phyloP scores from a whole-genome alignment of 1,284 basidiomycete genomes.

The Ganoderma multipileum region DNA sequence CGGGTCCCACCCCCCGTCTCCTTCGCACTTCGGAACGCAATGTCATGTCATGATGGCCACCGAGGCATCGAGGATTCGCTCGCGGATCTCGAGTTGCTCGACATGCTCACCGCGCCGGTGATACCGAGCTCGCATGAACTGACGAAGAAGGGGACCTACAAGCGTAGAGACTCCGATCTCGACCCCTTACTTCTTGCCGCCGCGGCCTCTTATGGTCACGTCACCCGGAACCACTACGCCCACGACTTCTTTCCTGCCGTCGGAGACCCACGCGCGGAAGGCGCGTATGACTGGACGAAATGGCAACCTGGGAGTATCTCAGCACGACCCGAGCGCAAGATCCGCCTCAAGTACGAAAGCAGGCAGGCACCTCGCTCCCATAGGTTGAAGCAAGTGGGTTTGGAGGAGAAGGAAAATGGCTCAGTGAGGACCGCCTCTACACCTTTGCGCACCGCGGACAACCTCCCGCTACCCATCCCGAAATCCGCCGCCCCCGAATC shows the following conservation, averaged over 20 bases:
- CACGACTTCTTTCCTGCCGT: conserved; percentile 74
- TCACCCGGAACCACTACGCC: conserved; percentile 79
- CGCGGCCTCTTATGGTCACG: conserved; percentile 71
- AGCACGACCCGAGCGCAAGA: conserved; percentile 45
- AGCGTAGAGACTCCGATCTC: conserved; percentile 68
- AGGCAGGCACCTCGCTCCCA: conserved; percentile 73
- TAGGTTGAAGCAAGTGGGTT: conserved; percentile 47
- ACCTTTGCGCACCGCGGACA: conserved; percentile 34
- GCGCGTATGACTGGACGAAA: conserved; percentile 65
- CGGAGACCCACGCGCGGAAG: conserved; percentile 56
- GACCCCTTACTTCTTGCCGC: conserved; percentile 79
- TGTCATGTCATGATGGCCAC: conserved; percentile 29
- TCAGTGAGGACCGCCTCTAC: conserved; percentile 25
- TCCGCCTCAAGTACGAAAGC: conserved; percentile 65
- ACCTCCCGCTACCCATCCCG: conserved; percentile 32
- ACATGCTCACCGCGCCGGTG: conserved; percentile 57
- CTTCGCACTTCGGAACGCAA: conserved; percentile 6
- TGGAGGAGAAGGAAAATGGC: conserved; percentile 38
- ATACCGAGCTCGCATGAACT: conserved; percentile 34
- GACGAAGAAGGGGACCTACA: conserved; percentile 49
- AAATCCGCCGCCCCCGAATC: conserved; percentile 6
- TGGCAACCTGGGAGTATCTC: conserved; percentile 50
- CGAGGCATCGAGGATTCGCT: conserved; percentile 38
- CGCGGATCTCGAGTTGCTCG: conserved; percentile 56
- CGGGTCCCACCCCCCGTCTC: neutral